Evolutionary conservation across 495 filamentous ascomycete genomes (phyloP), one percentile per base, ranked within the genome.

Genomic region (Xylaria venustula): DNA sequence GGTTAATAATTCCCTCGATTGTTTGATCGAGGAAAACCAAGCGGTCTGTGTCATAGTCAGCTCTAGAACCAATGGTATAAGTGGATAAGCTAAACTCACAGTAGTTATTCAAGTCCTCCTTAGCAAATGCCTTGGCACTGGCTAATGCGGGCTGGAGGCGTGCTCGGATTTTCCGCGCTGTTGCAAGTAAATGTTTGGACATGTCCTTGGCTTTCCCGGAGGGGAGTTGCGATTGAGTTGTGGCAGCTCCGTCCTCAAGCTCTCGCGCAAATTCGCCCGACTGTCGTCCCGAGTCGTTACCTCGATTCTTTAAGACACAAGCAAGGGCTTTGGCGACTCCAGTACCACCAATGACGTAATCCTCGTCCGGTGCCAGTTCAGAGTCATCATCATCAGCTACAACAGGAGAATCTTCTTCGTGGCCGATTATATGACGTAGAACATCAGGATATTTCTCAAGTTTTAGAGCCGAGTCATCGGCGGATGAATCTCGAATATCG

Each of bases 301-400:
- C 83, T 65, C 85, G 83, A 64, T 96, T 95, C 55, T 89, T 87
- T 32, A 98, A 81, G 65, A 92, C 96, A 46, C 95, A 92, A 47
- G 91, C 89, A 54, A 98, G 77, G 22, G 92, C 93, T 73, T 97
- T 96, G 34, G 96, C 94, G 0, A 98, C 90, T 61, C 93, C 94
- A 0, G 93, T 96, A 19, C 93, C 93, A 37, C 93, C 92, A 67
- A 98, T 92, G 40, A 98, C 91, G 73, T 98, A 97, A 69, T 97
- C 91, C 46, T 95, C 89, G 63, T 95, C 91, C 1, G 93, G 90
- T 25, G 91, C 89, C 17, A 85, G 81, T 3, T 89, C 87, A 56
- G 88, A 84, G 26, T 88, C 83, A 32, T 86, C 85, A 41, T 90
- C 83, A 52, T 79, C 32, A 74, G 81, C 60, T 73, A 77, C 30